phyloP scores from a whole-genome alignment of 345 rosid genomes.

The Pelargonium nanum region DNA sequence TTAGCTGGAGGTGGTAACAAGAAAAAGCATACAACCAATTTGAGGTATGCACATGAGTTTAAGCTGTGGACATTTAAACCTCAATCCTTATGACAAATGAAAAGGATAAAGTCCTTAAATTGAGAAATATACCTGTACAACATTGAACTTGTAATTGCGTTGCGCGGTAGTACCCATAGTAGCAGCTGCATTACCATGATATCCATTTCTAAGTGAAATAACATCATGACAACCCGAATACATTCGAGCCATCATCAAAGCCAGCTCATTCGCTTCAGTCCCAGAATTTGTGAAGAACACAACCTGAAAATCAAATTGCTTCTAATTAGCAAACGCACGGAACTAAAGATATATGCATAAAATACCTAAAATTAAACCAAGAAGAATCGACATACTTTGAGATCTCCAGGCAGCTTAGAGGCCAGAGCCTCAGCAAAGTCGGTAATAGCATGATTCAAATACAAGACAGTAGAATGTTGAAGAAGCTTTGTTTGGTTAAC shows the following conservation, averaged over 20 bases:
- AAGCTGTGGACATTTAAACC: too few relatives aligned
- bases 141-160: conserved; percentile 74
- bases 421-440: conserved; percentile 85
- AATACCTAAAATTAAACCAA: not conserved
- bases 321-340: not conserved
- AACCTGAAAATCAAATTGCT: conserved; percentile 31
- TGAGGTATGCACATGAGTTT: too few relatives aligned
- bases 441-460: conserved; percentile 66
- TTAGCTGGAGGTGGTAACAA: too few relatives aligned
- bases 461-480: conserved; percentile 84
- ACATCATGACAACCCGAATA: conserved; percentile 83
- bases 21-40: not conserved
- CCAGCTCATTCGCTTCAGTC: conserved; percentile 92
- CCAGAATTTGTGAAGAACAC: conserved; percentile 95
- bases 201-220: conserved; percentile 74
- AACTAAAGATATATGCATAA: not conserved
- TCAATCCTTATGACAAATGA: too few relatives aligned
- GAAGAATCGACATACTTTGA: conserved; percentile 36
- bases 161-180: conserved; percentile 93
- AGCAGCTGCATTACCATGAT: conserved; percentile 89
- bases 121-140: conserved; percentile 50
- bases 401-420: conserved; percentile 81
- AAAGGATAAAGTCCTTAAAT: too few relatives aligned
- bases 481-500: conserved; percentile 59
- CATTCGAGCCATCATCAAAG: conserved; percentile 84